Percentiles rank a stretch among this genome's conserved stretches.
phyloP scores from a whole-genome alignment of 129 eudicot species.

The Chrysanthemum lavandulifolium region DNA sequence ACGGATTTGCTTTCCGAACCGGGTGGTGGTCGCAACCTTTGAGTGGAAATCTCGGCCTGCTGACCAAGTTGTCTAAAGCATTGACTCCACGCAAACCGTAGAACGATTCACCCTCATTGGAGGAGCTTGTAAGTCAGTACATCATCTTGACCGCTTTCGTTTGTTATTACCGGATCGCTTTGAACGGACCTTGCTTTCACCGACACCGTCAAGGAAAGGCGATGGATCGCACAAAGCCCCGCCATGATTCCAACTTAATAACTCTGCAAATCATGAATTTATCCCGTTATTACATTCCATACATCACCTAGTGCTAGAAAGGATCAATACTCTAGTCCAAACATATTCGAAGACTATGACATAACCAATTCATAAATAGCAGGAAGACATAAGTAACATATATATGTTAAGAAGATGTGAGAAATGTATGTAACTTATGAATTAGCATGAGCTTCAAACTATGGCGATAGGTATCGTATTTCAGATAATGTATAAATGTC shows the following conservation, averaged over 20 bases:
- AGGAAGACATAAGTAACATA: not conserved
- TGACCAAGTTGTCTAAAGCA: no score
- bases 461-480: no score
- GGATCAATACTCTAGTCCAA: no score
- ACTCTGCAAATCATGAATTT: slow-evolving; percentile 15
- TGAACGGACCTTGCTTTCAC: slow-evolving; percentile 43
- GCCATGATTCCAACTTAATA: slow-evolving; percentile 63
- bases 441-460: no score
- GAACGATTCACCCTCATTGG: slow-evolving; percentile 48
- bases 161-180: slow-evolving; percentile 48
- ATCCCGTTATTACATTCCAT: slow-evolving; percentile 3
- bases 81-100: not conserved
- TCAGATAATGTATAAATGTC: no score
- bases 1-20: not conserved
- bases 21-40: no score
- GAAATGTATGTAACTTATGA: no score
- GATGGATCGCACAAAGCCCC: slow-evolving; percentile 75
- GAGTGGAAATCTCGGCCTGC: no score
- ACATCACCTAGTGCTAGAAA: not conserved
- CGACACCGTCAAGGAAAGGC: slow-evolving; percentile 11
- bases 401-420: no score
- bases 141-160: slow-evolving; percentile 53
- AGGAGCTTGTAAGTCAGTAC: slow-evolving; percentile 42
- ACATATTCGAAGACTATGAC: no score
- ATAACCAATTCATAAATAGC: not conserved